These are phyloP conservation scores for Besnoitia besnoiti DNA, from an alignment of 169 alveolate genomes.

Conservation along the genomic window DNA sequence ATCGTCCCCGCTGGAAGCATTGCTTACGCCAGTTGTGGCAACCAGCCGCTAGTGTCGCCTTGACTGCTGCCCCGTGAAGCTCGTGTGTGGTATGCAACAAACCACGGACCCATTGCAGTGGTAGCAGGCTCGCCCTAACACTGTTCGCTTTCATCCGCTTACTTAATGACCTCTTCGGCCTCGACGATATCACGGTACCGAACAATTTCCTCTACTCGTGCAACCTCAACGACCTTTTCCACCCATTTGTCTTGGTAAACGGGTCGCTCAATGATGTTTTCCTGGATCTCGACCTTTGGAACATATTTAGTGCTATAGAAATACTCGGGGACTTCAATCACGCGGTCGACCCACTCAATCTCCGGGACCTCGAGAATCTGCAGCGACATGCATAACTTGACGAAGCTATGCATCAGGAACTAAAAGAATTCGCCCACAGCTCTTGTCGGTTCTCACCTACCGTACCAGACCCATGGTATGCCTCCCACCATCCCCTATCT, in stretches of 20 bases:
- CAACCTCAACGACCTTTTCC: conserved; percentile 85
- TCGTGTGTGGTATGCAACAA: background rate
- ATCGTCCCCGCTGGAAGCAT: too few species aligned
- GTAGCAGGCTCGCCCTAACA: background rate
- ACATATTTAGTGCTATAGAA: conserved; percentile 84
- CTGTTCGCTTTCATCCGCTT: conserved; percentile 28
- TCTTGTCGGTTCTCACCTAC: too few species aligned
- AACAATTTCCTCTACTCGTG: conserved; percentile 86
- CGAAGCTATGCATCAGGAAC: too few species aligned
- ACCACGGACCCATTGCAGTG: background rate
- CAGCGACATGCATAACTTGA: background rate
- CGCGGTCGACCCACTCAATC: conserved; percentile 85
- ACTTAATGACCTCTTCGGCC: conserved; percentile 86
- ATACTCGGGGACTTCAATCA: conserved; percentile 87
- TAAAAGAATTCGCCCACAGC: too few species aligned
- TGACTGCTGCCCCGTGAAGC: too few species aligned
- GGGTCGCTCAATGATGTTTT: conserved; percentile 84
- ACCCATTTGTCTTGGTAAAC: conserved; percentile 86
- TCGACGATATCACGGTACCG: conserved; percentile 87
- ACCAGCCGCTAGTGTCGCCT: too few species aligned
- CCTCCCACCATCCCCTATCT: too few species aligned
- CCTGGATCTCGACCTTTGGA: conserved; percentile 86
- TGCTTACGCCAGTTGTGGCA: too few species aligned
- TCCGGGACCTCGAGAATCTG: conserved; percentile 88
- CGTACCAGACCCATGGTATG: too few species aligned